A percentile compares a stretch with the other conserved stretches of the same genome.
These are phyloP conservation scores for Logfia minima DNA, from an alignment of 129 eudicot species.

Conservation along the genomic window DNA sequence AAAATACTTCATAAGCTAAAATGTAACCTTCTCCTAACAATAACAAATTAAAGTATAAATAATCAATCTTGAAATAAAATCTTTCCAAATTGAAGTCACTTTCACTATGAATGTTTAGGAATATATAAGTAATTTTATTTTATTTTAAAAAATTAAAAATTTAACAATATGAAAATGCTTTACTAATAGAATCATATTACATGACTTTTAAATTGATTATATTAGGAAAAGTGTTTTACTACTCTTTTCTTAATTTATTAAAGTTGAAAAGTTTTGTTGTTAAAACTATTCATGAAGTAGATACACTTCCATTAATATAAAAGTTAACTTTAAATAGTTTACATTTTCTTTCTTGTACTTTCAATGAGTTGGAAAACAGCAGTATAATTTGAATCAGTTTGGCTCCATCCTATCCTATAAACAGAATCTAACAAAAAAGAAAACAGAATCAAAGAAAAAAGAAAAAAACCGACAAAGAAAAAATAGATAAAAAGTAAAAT, in stretches of 20 bases:
- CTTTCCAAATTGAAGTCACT: too few species aligned
- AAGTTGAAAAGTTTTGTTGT: not conserved
- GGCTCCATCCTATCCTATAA: conserved; percentile 15
- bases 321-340: not conserved
- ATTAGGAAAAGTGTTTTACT: not conserved
- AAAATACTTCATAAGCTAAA: too few species aligned
- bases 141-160: too few species aligned
- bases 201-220: too few species aligned
- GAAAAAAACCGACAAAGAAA: not conserved
- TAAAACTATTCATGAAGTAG: not conserved
- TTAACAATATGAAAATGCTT: too few species aligned
- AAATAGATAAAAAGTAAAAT: not conserved
- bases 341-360: not conserved
- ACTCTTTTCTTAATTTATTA: not conserved
- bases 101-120: too few species aligned
- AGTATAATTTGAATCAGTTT: conserved; percentile 17
- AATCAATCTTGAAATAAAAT: too few species aligned
- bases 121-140: too few species aligned
- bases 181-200: too few species aligned
- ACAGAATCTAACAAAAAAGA: not conserved
- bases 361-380: conserved; percentile 8
- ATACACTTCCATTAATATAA: not conserved
- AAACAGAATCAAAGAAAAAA: not conserved
- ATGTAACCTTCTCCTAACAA: too few species aligned
- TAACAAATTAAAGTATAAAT: too few species aligned